These are phyloP conservation scores for Pestalotiopsis sp. DNA, from an alignment of 2,329 filamentous ascomycete genomes.

Conservation along the genomic window DNA sequence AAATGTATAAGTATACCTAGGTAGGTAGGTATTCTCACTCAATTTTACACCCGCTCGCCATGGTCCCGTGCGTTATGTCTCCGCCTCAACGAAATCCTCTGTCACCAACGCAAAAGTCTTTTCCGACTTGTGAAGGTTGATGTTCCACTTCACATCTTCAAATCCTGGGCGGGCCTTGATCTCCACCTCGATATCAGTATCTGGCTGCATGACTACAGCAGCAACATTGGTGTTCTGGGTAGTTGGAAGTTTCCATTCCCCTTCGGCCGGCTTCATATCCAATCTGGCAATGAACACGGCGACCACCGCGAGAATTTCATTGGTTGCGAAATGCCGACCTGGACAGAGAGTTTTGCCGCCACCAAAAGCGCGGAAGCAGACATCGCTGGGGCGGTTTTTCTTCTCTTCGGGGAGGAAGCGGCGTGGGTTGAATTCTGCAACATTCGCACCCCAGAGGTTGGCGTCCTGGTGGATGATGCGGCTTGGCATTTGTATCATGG, in stretches of 20 bases:
- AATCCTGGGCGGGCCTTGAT: slow-evolving; percentile 16
- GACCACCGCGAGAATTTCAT: slow-evolving; percentile 38
- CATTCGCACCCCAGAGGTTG: slow-evolving; percentile 46
- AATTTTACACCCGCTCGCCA: too few relatives aligned
- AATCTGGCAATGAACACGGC: slow-evolving; percentile 28
- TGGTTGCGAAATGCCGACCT: slow-evolving; percentile 40
- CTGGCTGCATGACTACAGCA: slow-evolving; percentile 30
- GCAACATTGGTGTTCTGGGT: slow-evolving; percentile 30
- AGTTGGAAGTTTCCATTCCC: slow-evolving; percentile 27
- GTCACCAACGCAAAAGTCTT: slow-evolving; percentile 5
- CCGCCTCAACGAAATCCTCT: background rate
- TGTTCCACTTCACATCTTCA: slow-evolving; percentile 5
- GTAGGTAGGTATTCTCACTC: too few relatives aligned
- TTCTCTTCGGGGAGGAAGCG: slow-evolving; percentile 36
- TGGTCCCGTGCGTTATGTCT: too few relatives aligned
- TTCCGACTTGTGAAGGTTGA: slow-evolving; percentile 11
- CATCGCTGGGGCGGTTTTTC: slow-evolving; percentile 27
- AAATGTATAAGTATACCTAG: too few relatives aligned
- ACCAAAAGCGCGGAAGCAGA: slow-evolving; percentile 39
- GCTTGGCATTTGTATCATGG: slow-evolving; percentile 45
- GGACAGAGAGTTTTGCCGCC: slow-evolving; percentile 43
- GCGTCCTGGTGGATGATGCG: slow-evolving; percentile 43
- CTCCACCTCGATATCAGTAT: slow-evolving; percentile 25
- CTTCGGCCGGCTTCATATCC: slow-evolving; percentile 25
- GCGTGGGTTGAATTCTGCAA: slow-evolving; percentile 39